Percentiles rank a stretch among this genome's conserved stretches.
Conservation (phyloP, 768 basidiomycete species). For the Tricholoma terreum region DNA sequence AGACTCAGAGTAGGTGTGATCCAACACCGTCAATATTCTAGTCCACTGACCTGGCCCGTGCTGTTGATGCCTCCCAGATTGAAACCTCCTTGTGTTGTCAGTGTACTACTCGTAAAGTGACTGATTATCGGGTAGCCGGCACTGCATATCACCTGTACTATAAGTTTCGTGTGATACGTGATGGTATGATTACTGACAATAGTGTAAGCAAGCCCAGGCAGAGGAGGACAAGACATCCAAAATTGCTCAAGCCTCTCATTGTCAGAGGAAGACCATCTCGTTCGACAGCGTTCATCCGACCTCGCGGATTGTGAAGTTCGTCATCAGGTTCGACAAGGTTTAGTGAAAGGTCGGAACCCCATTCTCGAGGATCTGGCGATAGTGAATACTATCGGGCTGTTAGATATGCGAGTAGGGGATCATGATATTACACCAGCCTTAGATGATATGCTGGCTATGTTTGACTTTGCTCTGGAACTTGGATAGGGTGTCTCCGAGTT, state of each 20-base stretch:
- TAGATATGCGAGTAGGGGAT: neutral
- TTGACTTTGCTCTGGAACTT: conserved; percentile 5
- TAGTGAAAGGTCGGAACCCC: conserved; percentile 47
- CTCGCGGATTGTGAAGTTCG: conserved; percentile 53
- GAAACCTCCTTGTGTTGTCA: conserved; percentile 29
- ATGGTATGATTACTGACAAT: conserved; percentile 49
- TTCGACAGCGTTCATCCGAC: conserved; percentile 16
- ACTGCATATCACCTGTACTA: conserved; percentile 16
- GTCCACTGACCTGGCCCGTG: conserved; percentile 1
- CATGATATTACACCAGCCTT: conserved; percentile 6
- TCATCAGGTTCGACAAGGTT: conserved; percentile 52
- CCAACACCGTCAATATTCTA: neutral
- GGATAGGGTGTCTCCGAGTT: conserved; percentile 23
- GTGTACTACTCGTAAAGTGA: conserved; percentile 22
- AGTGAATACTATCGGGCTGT: conserved; percentile 45
- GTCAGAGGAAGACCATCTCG: conserved; percentile 38
- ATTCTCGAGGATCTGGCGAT: conserved; percentile 49
- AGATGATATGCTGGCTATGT: conserved; percentile 12
- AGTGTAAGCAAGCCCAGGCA: conserved; percentile 46
- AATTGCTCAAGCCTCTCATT: conserved; percentile 55
- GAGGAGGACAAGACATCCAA: conserved; percentile 56
- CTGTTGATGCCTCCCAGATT: conserved; percentile 54
- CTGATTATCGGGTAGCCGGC: conserved; percentile 38
- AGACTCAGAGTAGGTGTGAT: conserved; percentile 11
- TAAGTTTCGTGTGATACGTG: neutral